Base-by-base conservation (phyloP, 1,284 basidiomycete species). In the Sanguinoderma infundibulare region DNA sequence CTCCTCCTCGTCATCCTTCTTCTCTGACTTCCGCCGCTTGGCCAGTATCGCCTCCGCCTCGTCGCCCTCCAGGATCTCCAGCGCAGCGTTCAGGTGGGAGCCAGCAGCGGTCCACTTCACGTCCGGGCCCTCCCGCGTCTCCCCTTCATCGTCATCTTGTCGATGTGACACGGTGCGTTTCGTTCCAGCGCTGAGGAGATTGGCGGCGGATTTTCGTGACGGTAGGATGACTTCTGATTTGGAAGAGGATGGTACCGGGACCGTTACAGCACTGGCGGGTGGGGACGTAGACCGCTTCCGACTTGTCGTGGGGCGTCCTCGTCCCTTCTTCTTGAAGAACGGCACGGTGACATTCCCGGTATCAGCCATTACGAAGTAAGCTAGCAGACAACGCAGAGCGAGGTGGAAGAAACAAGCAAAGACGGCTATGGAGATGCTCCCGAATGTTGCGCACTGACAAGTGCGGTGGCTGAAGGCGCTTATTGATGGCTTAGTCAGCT, bases 321-420 rank as follows among this genome's bases (percentile, higher is more conserved):
- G 91, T 39, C 89, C 87, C 76, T 94, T 96, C 77, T 94, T 96
- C 76, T 91, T 96, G 81, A 96, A 94, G 75, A 95, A 91, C 10
- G 94, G 90, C 0, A 95, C 88, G 51, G 81, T 84, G 8, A 83
- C 68, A 60, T 77, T 69, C 61, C 78, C 75, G 28, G 74, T 66
- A 30, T 81, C 78, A 14, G 78, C 73, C 72, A 84, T 79, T 12
- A 15, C 24, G 34, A 20, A 7, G 34, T 5, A 17, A 30, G 22
- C 12, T 7, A 39, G 7, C 12, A 35, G 22, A 28, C 35, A 36
- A 32, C 22, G 44, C 15, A 17, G 28, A 36, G n/a, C 17, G 53
- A 36, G 10, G 34, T 51, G 32, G 22, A 34, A n/a, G 44, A 26
- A 36, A 39, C 46, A 50, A 44, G 44, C 52, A 36, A 12, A 42